Conservation (phyloP, 305 asterid species). For the Striga hermonthica region DNA sequence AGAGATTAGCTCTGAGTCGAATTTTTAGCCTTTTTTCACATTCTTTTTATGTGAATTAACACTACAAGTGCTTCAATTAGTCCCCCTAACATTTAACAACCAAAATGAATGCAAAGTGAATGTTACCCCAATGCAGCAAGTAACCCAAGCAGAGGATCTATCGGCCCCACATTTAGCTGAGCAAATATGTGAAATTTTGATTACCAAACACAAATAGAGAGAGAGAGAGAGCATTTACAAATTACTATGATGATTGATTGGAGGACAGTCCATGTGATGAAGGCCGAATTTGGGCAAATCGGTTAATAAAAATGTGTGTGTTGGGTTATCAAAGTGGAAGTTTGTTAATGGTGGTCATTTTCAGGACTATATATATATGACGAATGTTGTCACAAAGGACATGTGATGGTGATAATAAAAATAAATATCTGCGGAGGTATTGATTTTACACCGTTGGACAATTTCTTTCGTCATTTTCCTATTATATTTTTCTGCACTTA, state of each 20-base stretch:
- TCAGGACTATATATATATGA: background rate
- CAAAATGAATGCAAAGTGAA: too few relatives aligned
- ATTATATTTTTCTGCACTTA: background rate
- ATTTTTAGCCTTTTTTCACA: too few relatives aligned
- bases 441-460: conserved; percentile 39
- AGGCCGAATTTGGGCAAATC: conserved; percentile 34
- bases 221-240: background rate
- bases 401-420: conserved; percentile 32
- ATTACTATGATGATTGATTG: background rate
- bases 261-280: conserved; percentile 33
- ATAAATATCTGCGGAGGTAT: conserved; percentile 21
- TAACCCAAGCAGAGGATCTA: too few relatives aligned
- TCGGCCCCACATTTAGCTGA: background rate
- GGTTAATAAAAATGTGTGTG: conserved; percentile 23
- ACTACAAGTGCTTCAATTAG: too few relatives aligned
- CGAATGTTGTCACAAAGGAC: conserved; percentile 31
- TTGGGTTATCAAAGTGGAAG: conserved; percentile 27
- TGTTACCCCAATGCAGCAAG: too few relatives aligned
- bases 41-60: too few relatives aligned
- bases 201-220: background rate
- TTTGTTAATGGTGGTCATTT: conserved; percentile 24
- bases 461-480: background rate
- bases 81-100: too few relatives aligned
- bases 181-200: background rate
- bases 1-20: too few relatives aligned